These are phyloP conservation scores for Lolium perenne DNA, from an alignment of 176 grass and related monocot genomes.

Conservation along the genomic window DNA sequence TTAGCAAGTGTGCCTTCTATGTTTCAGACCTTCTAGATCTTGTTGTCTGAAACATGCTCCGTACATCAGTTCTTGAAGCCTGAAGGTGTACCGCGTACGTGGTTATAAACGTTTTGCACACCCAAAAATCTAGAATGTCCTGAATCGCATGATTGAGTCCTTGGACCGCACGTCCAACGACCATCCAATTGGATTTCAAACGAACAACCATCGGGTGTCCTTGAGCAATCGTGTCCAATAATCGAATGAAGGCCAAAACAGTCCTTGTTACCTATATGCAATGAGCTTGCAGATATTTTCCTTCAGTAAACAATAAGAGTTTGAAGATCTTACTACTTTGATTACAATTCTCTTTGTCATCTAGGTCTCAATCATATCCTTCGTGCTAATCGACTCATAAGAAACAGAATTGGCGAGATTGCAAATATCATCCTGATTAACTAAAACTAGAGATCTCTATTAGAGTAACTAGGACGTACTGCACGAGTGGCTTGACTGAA, in stretches of 20 bases:
- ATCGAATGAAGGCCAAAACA: no score
- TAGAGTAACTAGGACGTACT: background rate
- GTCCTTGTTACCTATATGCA: background rate
- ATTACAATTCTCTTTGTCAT: background rate
- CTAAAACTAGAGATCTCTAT: background rate
- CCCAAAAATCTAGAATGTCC: background rate
- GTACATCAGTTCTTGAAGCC: background rate
- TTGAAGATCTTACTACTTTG: background rate
- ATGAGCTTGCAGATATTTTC: background rate
- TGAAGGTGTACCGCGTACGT: no score
- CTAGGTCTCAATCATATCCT: background rate
- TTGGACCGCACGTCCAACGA: background rate
- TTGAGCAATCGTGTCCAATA: background rate
- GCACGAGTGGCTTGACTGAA: background rate
- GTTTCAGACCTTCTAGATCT: background rate
- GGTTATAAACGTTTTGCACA: constrained; percentile 16
- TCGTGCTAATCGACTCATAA: background rate
- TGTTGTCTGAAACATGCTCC: background rate
- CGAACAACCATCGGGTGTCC: background rate
- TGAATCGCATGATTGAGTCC: background rate
- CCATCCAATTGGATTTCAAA: background rate
- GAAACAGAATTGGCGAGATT: background rate
- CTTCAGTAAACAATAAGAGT: background rate
- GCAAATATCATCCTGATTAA: background rate
- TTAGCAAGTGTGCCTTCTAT: background rate